These are phyloP conservation scores for Sphaerostilbella broomeana DNA, from an alignment of 2,329 filamentous ascomycete genomes.

Conservation along the genomic window DNA sequence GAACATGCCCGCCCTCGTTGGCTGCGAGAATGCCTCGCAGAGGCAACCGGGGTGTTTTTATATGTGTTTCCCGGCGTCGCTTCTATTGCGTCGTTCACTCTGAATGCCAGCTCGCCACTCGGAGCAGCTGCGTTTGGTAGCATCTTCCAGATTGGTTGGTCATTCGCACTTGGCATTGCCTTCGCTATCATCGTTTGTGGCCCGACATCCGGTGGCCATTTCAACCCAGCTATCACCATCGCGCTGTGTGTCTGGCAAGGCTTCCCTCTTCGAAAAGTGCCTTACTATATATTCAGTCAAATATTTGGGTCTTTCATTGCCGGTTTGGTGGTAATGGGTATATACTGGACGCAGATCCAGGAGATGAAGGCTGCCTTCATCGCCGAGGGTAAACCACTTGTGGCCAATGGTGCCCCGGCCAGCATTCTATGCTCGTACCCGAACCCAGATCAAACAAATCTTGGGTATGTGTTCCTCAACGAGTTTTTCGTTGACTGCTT, in stretches of 20 bases:
- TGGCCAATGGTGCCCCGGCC: slow-evolving; percentile 41
- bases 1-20: slow-evolving; percentile 46
- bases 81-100: slow-evolving; percentile 44
- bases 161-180: slow-evolving; percentile 50
- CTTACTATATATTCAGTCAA: slow-evolving; percentile 50
- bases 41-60: slow-evolving; percentile 52
- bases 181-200: slow-evolving; percentile 53
- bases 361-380: slow-evolving; percentile 28
- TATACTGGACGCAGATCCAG: slow-evolving; percentile 45
- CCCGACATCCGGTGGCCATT: slow-evolving; percentile 47
- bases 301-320: slow-evolving; percentile 51
- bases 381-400: slow-evolving; percentile 26
- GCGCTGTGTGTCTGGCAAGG: slow-evolving; percentile 46
- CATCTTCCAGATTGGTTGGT: slow-evolving; percentile 49
- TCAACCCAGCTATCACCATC: slow-evolving; percentile 46
- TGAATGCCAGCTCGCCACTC: slow-evolving; percentile 36
- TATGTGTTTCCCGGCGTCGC: slow-evolving; percentile 49
- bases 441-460: slow-evolving; percentile 40
- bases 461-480: slow-evolving; percentile 50
- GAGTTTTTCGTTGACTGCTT: slow-evolving; percentile 54
- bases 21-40: slow-evolving; percentile 49
- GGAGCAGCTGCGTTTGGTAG: slow-evolving; percentile 32
- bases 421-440: slow-evolving; percentile 51
- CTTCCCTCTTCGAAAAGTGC: slow-evolving; percentile 53
- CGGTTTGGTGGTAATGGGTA: slow-evolving; percentile 46